These are phyloP conservation scores for Gremmenia infestans DNA, from an alignment of 2,329 filamentous ascomycete species.

Conservation along the genomic window DNA sequence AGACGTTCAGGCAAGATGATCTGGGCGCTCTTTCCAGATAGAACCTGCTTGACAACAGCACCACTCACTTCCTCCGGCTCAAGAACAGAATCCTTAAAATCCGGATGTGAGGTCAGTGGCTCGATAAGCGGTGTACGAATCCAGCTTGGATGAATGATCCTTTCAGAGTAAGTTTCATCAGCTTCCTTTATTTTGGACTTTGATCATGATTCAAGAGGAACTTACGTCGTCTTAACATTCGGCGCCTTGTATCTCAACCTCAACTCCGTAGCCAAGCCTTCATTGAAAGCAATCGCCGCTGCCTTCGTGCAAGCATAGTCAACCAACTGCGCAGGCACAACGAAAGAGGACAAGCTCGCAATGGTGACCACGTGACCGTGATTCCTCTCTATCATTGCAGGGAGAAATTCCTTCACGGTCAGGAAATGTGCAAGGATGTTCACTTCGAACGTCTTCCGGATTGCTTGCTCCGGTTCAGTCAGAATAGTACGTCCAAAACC, in stretches of 20 bases:
- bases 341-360: conserved; percentile 38
- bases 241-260: conserved; percentile 56
- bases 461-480: conserved; percentile 47
- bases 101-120: conserved; percentile 43
- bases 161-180: conserved; percentile 17
- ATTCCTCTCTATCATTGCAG: conserved; percentile 56
- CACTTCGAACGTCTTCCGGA: conserved; percentile 64
- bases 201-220: not conserved
- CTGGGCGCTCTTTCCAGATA: conserved; percentile 48
- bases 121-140: conserved; percentile 54
- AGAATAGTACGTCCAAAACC: conserved; percentile 55
- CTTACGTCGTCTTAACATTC: conserved; percentile 45
- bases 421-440: conserved; percentile 65
- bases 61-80: conserved; percentile 59
- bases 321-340: conserved; percentile 30
- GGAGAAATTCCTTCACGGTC: conserved; percentile 60
- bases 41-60: conserved; percentile 53
- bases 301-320: conserved; percentile 68
- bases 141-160: conserved; percentile 59
- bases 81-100: conserved; percentile 47
- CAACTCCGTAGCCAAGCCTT: conserved; percentile 56
- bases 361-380: conserved; percentile 71
- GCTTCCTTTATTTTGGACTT: not conserved
- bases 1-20: not conserved
- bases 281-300: conserved; percentile 61